Evolutionary conservation across 345 rosid species (phyloP).

Genomic region (Eucalyptus regnans): DNA sequence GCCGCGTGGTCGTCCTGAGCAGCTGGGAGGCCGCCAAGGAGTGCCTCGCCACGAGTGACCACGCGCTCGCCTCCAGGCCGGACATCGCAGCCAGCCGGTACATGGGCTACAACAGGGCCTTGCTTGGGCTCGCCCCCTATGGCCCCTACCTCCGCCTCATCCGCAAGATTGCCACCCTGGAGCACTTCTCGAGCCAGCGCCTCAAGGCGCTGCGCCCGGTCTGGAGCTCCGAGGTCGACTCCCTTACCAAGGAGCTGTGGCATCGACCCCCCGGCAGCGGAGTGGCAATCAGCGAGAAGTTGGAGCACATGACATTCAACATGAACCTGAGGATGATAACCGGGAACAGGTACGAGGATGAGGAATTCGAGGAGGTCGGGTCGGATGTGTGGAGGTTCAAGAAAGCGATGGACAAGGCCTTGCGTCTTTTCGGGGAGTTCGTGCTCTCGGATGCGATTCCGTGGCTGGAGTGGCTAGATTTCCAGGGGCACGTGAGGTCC

Average conservation of each 20-base stretch:
- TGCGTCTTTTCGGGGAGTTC: background rate
- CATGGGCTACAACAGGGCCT: background rate
- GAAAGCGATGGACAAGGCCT: background rate
- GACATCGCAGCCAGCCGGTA: background rate
- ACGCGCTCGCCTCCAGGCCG: background rate
- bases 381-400: background rate
- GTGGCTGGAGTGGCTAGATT: background rate
- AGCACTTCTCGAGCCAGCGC: background rate
- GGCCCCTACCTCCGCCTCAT: background rate
- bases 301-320: background rate
- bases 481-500: constrained; percentile 4
- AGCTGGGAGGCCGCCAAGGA: background rate
- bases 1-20: background rate
- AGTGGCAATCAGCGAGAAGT: background rate
- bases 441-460: constrained; percentile 4
- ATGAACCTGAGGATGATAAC: background rate
- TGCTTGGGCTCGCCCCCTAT: background rate
- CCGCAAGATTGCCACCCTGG: background rate
- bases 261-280: background rate
- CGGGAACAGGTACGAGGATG: background rate
- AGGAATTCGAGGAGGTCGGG: background rate
- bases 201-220: background rate
- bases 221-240: background rate
- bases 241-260: background rate
- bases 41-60: background rate